These are phyloP conservation scores for Biscutella auriculata DNA, from an alignment of 441 rosid species.

Conservation along the genomic window DNA sequence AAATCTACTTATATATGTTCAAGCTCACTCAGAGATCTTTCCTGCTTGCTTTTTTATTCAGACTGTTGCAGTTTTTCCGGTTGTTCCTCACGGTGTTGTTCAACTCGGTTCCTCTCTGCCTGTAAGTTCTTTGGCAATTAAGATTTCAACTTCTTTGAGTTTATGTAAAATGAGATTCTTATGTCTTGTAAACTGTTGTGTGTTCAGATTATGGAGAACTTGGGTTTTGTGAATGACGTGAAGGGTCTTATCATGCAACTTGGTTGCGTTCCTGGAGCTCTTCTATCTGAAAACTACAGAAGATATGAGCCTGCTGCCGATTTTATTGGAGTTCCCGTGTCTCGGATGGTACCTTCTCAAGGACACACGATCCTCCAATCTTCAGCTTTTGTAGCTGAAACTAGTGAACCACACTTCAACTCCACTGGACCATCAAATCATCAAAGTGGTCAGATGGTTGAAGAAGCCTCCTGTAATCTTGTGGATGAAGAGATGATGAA, in stretches of 20 bases:
- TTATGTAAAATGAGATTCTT: constrained; percentile 30
- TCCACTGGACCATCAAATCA: constrained; percentile 21
- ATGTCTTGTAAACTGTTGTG: constrained; percentile 25
- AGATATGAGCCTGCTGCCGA: constrained; percentile 29
- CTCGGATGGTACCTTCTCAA: constrained; percentile 31
- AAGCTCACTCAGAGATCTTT: not conserved
- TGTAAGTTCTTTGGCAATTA: constrained; percentile 33
- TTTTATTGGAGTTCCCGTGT: constrained; percentile 38
- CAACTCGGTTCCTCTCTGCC: constrained; percentile 70
- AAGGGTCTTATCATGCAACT: constrained; percentile 68
- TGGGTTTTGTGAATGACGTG: constrained; percentile 69
- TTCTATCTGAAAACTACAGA: constrained; percentile 40
- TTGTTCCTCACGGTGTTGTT: constrained; percentile 73
- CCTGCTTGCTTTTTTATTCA: constrained; percentile 21
- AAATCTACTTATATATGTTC: not conserved
- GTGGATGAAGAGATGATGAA: constrained; percentile 20
- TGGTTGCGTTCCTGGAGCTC: constrained; percentile 67
- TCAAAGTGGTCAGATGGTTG: constrained; percentile 17
- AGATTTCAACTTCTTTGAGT: not conserved
- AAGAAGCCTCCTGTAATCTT: constrained; percentile 26
- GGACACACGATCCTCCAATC: constrained; percentile 23
- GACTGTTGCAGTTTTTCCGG: constrained; percentile 82
- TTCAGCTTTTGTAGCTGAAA: constrained; percentile 20
- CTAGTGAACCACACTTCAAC: constrained; percentile 33
- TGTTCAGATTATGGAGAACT: constrained; percentile 75